Evolutionary conservation across 352 stramenopile species (phyloP), one percentile per base, ranked within the genome.

Genomic region (Globisporangium heterothallicum): DNA sequence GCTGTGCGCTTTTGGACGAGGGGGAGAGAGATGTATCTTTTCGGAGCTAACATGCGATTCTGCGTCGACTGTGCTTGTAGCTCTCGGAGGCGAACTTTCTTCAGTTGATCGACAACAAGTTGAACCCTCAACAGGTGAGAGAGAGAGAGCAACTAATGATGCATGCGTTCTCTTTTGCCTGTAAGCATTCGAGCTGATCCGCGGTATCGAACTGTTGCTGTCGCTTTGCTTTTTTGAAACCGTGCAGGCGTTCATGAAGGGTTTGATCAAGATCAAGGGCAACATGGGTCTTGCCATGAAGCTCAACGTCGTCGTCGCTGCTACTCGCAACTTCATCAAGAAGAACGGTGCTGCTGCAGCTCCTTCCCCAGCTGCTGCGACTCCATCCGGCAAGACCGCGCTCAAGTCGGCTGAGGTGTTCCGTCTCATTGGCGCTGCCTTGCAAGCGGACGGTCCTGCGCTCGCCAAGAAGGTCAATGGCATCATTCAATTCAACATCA

Each of bases 221-320:
- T 18, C 19, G 18, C 42, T 8, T 30, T 34, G 19, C 25, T n/a
- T n/a, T n/a, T n/a, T n/a, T n/a, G n/a, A n/a, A n/a, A n/a, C n/a
- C n/a, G n/a, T 41, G 16, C 21, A 52, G 70, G 92, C 92, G 34
- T 97, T 97, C 64, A 95, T 97, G 88, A 95, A 97, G 73, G 87
- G 88, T 13, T 81, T 96, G 49, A 69, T 98, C 46, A 97, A 97
- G 69, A 92, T 98, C 59, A 97, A 97, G 69, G 92, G 92, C 49
- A 98, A 97, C 58, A 97, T 97, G 88, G 82, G 78, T 18, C 71
- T 97, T 16, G 92, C 90, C 25, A 96, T 97, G 86, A 98, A 98
- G 77, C 74, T 98, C 36, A 94, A 88, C 42, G 67, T 94, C 19
- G 84, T 98, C 49, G 72, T 96, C 46, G 76, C 78, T 35, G 90